These are phyloP conservation scores for Phyllachora maydis DNA, from an alignment of 2,329 filamentous ascomycete genomes.

Conservation along the genomic window DNA sequence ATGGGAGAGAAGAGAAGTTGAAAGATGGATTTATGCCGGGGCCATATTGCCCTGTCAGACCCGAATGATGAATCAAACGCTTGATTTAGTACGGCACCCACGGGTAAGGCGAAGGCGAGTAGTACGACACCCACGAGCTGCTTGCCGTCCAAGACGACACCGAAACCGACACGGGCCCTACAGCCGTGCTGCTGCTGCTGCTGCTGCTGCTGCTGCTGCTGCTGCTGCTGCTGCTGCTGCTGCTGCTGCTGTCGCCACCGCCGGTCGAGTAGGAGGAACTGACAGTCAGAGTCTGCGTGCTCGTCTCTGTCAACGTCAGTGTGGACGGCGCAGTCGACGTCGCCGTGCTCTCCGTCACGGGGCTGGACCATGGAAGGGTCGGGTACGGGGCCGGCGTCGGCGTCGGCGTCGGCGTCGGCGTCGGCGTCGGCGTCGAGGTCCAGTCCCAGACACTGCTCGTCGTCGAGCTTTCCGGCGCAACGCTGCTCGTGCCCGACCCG, in stretches of 20 bases:
- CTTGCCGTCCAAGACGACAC: too few relatives aligned
- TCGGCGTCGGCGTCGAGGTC: neutral
- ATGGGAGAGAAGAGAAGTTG: too few relatives aligned
- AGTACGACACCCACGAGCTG: too few relatives aligned
- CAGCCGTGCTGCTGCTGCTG: too few relatives aligned
- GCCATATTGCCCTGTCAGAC: too few relatives aligned
- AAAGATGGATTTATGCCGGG: too few relatives aligned
- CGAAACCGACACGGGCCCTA: too few relatives aligned
- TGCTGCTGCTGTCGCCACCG: neutral
- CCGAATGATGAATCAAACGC: too few relatives aligned
- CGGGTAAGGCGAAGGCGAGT: too few relatives aligned
- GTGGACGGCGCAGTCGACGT: too few relatives aligned
- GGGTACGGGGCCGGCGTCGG: neutral
- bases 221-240: neutral
- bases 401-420: neutral
- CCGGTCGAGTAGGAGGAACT: neutral
- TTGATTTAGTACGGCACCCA: too few relatives aligned
- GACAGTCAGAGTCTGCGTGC: neutral
- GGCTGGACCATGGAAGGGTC: neutral
- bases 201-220: neutral
- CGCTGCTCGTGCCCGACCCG: neutral
- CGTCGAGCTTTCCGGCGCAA: neutral
- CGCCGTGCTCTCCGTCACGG: neutral
- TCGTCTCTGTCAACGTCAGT: too few relatives aligned
- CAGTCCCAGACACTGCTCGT: neutral